Conservation (phyloP, 345 rosid species). For the Hirschfeldia incana region DNA sequence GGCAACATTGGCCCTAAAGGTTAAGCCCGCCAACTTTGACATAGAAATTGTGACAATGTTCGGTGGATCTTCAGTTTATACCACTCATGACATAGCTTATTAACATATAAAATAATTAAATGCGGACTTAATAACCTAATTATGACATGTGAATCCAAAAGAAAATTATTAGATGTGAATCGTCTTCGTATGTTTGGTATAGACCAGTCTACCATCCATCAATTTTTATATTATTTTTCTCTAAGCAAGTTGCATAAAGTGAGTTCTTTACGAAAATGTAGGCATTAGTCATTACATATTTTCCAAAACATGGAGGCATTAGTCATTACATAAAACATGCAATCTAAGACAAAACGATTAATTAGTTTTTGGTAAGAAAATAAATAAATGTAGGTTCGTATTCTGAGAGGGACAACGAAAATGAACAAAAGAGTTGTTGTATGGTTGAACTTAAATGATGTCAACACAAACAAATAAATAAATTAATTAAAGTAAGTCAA, state of each 20-base stretch:
- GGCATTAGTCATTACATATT: background rate
- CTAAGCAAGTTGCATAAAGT: background rate
- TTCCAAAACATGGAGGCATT: background rate
- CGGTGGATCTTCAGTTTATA: background rate
- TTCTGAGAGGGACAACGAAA: slow-evolving; percentile 5
- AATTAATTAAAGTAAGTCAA: slow-evolving; percentile 22
- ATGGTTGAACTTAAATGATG: slow-evolving; percentile 38
- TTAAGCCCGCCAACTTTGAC: slow-evolving; percentile 1
- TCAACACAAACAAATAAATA: slow-evolving; percentile 12
- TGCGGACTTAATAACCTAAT: background rate
- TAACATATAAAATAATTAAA: background rate
- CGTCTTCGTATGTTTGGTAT: background rate
- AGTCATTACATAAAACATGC: background rate
- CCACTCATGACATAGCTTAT: background rate
- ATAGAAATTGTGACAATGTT: background rate
- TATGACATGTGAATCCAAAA: background rate
- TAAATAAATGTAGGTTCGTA: background rate
- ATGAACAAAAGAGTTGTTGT: slow-evolving; percentile 37
- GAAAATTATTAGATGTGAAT: background rate
- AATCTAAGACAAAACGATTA: background rate
- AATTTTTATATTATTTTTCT: background rate
- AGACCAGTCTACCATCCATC: background rate
- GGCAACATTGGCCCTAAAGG: no score
- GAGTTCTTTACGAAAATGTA: slow-evolving; percentile 2
- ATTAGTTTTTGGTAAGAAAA: background rate